Conservation (phyloP, 2,329 filamentous ascomycete genomes). For the Colletotrichum sublineola region DNA sequence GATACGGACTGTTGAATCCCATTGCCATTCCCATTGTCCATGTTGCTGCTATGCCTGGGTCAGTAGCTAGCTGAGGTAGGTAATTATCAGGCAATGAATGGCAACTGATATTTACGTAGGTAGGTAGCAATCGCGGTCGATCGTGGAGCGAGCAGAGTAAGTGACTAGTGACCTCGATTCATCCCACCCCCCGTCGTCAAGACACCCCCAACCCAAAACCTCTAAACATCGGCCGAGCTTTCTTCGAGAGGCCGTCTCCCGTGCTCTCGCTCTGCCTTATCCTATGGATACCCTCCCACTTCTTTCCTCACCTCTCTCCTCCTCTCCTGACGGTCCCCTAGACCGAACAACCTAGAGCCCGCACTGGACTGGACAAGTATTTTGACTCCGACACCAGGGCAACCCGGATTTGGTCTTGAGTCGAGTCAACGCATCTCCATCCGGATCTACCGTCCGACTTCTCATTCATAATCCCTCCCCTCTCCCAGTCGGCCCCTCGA, state of each 20-base stretch:
- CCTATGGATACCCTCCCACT: slow-evolving; percentile 35
- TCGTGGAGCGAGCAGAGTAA: neutral
- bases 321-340: slow-evolving; percentile 13
- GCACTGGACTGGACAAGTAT: slow-evolving; percentile 29
- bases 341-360: slow-evolving; percentile 29
- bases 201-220: neutral
- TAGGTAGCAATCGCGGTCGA: neutral
- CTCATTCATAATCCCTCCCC: slow-evolving; percentile 35
- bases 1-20: neutral
- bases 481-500: neutral
- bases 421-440: slow-evolving; percentile 39
- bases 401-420: slow-evolving; percentile 38
- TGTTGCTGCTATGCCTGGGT: neutral
- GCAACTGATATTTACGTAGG: neutral
- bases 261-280: slow-evolving; percentile 15
- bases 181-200: slow-evolving; percentile 3
- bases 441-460: slow-evolving; percentile 18
- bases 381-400: slow-evolving; percentile 28
- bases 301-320: slow-evolving; percentile 11
- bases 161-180: neutral
- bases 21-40: neutral
- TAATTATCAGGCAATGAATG: neutral
- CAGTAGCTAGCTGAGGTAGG: neutral
- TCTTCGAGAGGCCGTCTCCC: slow-evolving; percentile 15
- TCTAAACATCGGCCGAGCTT: slow-evolving; percentile 34